Evolutionary conservation across 192 early-diverging fungal species (phyloP).

Genomic region (Helicostylum pulchrum): DNA sequence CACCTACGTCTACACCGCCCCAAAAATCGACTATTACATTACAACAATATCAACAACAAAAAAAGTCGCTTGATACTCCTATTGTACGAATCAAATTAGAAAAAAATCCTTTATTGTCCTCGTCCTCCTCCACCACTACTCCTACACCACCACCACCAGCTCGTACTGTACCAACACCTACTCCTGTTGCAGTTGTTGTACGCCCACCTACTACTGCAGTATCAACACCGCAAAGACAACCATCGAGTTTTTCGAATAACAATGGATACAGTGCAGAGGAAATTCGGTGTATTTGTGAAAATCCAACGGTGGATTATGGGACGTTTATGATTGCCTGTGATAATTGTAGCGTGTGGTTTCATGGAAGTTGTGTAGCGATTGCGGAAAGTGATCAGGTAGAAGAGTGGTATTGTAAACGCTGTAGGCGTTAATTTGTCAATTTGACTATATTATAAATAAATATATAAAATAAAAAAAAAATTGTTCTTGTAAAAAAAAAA

Average conservation of each 20-base stretch:
- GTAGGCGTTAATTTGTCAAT: slow-evolving; percentile 7
- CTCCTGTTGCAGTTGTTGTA: too few species aligned
- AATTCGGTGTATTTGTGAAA: slow-evolving; percentile 55
- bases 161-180: too few species aligned
- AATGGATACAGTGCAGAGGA: slow-evolving; percentile 27
- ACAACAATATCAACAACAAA: neutral
- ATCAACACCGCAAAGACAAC: too few species aligned
- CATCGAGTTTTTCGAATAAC: too few species aligned
- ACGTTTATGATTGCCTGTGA: slow-evolving; percentile 66
- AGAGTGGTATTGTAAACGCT: slow-evolving; percentile 19
- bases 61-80: too few species aligned
- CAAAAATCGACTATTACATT: neutral
- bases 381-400: slow-evolving; percentile 28
- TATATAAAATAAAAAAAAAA: neutral
- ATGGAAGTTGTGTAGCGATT: slow-evolving; percentile 55
- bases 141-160: too few species aligned
- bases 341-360: slow-evolving; percentile 58
- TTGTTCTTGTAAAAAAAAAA: neutral
- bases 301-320: slow-evolving; percentile 58
- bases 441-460: neutral
- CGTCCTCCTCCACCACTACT: too few species aligned
- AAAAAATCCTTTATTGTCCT: too few species aligned
- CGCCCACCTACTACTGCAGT: too few species aligned
- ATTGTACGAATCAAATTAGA: too few species aligned
- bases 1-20: slow-evolving; percentile 2